A percentile compares a stretch with the other conserved stretches of the same genome.
phyloP scores from a whole-genome alignment of 257 asterid species.

The Misopates orontium region DNA sequence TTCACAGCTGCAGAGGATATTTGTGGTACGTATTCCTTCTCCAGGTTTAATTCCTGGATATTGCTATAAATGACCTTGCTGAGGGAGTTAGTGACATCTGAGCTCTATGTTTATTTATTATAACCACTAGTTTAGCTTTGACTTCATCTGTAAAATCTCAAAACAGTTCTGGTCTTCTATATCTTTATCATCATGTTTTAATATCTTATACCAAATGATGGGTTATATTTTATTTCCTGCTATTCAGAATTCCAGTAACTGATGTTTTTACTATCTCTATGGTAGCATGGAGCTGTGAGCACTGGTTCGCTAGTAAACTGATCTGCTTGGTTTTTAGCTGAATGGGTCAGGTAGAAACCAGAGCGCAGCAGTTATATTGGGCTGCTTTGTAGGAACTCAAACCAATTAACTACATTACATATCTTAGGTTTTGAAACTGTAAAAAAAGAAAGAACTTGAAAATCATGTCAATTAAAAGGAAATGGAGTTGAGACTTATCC shows the following conservation, averaged over 20 bases:
- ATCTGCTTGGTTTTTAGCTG: not conserved
- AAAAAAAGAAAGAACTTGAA: not conserved
- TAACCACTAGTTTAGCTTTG: not conserved
- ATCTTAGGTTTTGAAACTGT: not conserved
- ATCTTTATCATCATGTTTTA: slow-evolving; percentile 3
- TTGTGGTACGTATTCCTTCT: slow-evolving; percentile 60
- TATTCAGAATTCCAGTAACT: not conserved
- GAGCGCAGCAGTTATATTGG: not conserved
- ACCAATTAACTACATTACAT: not conserved
- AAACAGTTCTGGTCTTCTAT: slow-evolving; percentile 14
- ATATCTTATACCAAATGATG: slow-evolving; percentile 1
- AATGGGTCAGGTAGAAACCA: not conserved
- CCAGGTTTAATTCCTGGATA: slow-evolving; percentile 21
- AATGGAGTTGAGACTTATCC: not conserved
- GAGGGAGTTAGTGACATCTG: not conserved
- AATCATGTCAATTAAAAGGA: not conserved
- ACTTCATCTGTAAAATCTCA: slow-evolving; percentile 2
- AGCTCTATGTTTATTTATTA: not conserved
- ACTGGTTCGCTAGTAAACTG: not conserved
- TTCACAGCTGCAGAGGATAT: slow-evolving; percentile 95
- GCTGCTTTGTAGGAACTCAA: not conserved
- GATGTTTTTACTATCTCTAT: not conserved
- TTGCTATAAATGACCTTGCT: not conserved
- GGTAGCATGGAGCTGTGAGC: not conserved
- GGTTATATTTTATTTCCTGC: not conserved